Evolutionary conservation across 2,329 filamentous ascomycete species (phyloP), one percentile per base, ranked within the genome.

Genomic region (Aspergillus sp.): DNA sequence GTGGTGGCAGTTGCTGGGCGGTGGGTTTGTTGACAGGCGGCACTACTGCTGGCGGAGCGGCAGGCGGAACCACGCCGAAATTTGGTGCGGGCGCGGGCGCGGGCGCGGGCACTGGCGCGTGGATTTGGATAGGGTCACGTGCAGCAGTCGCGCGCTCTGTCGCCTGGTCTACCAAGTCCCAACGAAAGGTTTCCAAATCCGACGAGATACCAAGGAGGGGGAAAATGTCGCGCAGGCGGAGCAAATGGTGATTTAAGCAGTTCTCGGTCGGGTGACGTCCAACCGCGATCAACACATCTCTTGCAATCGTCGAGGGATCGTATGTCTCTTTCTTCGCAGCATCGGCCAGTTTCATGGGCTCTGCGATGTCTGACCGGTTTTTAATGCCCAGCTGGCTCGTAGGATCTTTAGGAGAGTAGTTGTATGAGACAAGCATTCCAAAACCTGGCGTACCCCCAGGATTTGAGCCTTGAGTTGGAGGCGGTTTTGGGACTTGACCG

Each of bases 221-320:
- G 49, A 85, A 76, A 3, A 70, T 76, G 7, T 73, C 71, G 42
- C 75, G 77, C 7, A 85, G 69, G 36, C 76, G 67, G 57, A 82
- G 77, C 60, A 89, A 74, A 73, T 89, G 86, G 31, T 79, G 77
- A 66, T 90, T 90, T 39, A 90, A 72, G 2, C 78, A 73, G 26
- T 80, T 74, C 71, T 87, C 83, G 10, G 81, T 81, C 0, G 87
- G 86, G 69, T 89, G 86, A 58, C 83, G 82, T 16, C 85, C 85
- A 12, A 85, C 80, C 16, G 85, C 84, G 53, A 89, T 81, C 11
- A 90, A 75, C 6, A 90, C 80, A 68, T 89, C 86, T 54, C 85
- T 77, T 4, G 86, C 87, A 60, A 90, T 87, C 0, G 85, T 89
- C 49, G 81, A 79, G 1, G 83, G 80, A 66, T 89, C 81, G 67